These are phyloP conservation scores for Allium fistulosum DNA, from an alignment of 106 monocot genomes.

Conservation along the genomic window DNA sequence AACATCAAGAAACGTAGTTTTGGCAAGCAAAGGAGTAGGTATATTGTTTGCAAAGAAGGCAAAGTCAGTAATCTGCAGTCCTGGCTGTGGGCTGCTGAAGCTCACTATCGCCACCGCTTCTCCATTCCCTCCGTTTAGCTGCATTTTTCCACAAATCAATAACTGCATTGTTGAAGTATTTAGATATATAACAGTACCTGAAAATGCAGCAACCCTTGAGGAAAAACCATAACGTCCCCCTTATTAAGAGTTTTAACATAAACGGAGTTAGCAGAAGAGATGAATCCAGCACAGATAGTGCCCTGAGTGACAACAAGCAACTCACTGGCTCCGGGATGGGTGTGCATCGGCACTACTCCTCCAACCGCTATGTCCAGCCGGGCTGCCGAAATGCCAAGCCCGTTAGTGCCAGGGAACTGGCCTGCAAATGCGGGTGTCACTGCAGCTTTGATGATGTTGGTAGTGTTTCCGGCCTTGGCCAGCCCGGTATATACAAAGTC, in stretches of 20 bases:
- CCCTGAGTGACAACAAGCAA: slow-evolving; percentile 53
- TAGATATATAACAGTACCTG: slow-evolving; percentile 10
- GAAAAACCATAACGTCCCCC: slow-evolving; percentile 75
- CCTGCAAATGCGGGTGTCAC: slow-evolving; percentile 49
- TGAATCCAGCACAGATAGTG: slow-evolving; percentile 53
- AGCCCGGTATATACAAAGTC: slow-evolving; percentile 80
- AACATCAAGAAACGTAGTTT: slow-evolving; percentile 56
- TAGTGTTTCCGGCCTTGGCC: slow-evolving; percentile 35
- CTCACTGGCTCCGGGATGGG: slow-evolving; percentile 69
- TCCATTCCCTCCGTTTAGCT: slow-evolving; percentile 29
- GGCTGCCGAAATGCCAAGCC: slow-evolving; percentile 73
- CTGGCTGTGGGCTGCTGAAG: slow-evolving; percentile 63
- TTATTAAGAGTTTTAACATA: slow-evolving; percentile 31
- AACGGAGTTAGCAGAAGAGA: slow-evolving; percentile 39
- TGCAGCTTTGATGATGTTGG: slow-evolving; percentile 66
- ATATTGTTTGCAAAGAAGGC: slow-evolving; percentile 64
- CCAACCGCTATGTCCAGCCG: slow-evolving; percentile 52
- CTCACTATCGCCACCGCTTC: slow-evolving; percentile 27
- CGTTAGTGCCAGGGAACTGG: slow-evolving; percentile 67
- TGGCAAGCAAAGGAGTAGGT: slow-evolving; percentile 36
- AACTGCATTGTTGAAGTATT: not conserved
- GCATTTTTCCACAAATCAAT: not conserved
- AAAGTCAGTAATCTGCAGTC: slow-evolving; percentile 54
- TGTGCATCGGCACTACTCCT: slow-evolving; percentile 78
- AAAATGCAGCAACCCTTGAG: slow-evolving; percentile 70